These are phyloP conservation scores for Ustilago trichophora DNA, from an alignment of 1,284 basidiomycete species.

Conservation along the genomic window DNA sequence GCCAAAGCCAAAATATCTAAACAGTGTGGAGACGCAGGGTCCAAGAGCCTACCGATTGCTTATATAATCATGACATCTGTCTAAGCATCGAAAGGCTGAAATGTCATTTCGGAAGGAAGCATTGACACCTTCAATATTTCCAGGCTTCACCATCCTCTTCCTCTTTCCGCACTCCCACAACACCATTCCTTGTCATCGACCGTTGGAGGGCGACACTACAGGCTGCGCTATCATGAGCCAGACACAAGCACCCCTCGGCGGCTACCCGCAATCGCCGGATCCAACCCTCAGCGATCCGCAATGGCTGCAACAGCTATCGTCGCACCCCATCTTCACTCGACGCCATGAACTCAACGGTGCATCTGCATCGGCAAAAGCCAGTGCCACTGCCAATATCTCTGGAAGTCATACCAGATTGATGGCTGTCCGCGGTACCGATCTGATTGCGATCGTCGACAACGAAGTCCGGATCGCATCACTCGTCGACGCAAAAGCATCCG, in stretches of 20 bases:
- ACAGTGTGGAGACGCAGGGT: constrained; percentile 36
- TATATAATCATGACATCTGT: constrained; percentile 28
- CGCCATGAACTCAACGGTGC: neutral
- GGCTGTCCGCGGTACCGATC: constrained; percentile 76
- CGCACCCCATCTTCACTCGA: constrained; percentile 40
- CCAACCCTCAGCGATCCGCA: constrained; percentile 37
- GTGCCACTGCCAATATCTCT: neutral
- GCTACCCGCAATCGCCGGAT: constrained; percentile 46
- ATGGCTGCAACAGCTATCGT: constrained; percentile 42
- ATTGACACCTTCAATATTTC: neutral
- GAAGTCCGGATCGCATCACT: constrained; percentile 84
- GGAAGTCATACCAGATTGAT: constrained; percentile 33
- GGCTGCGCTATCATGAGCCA: constrained; percentile 16
- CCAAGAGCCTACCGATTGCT: constrained; percentile 12
- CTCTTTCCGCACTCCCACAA: too few species aligned
- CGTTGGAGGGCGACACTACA: too few species aligned
- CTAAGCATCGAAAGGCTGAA: too few species aligned
- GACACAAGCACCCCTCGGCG: constrained; percentile 1
- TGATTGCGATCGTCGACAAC: constrained; percentile 81
- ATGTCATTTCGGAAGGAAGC: constrained; percentile 5
- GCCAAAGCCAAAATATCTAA: too few species aligned
- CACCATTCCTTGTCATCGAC: too few species aligned
- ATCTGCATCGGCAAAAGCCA: neutral
- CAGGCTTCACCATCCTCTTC: neutral
- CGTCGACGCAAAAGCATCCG: constrained; percentile 72